Base-by-base conservation (phyloP, 768 basidiomycete species). In the Auriscalpium microsporum region DNA sequence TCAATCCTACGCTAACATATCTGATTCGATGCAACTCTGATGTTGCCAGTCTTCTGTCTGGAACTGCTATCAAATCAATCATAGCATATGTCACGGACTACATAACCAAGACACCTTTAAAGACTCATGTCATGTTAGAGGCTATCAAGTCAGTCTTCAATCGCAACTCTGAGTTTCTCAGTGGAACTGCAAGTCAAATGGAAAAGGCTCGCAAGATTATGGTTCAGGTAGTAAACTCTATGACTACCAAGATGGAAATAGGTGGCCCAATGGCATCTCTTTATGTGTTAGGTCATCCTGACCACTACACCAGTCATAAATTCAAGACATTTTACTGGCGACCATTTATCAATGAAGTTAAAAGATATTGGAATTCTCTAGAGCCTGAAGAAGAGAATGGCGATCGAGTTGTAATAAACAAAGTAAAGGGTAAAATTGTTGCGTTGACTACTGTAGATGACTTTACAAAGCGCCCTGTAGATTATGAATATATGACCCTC, bases 81-180 rank as follows among this genome's bases (percentile, higher is more conserved):
- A 28, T 28, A 28, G 28, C 28, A 28, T 69, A n/a, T 74, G 71
- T 17, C 73, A 66, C 74, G 3, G 73, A 78, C 36, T 78, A 78
- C 60, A 66, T 77, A 0, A 75, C 72, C 0, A 78, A 78, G 58
- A 46, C 63, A 0, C 45, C 61, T 4, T 56, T 78, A 10, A 78
- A 75, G 46, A 73, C 71, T 0, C 66, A 73, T 60, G 62, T 62
- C 13, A 64, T 74, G 28, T 76, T 76, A 63, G 65, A 73, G 0
- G 55, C 68, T 9, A 58, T 71, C 0, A 46, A 51, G 6, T 51
- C 34, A 7, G 58, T 70, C 8, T 66, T 69, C 57, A 38, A 59
- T 3, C 65, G 53, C 44, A 62, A 64, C 45, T 11, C 47, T 36
- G 63, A 69, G 16, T 55, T 68, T 38, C 35, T 69, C 8, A 45